Evolutionary conservation across 257 asterid genomes (phyloP).

Genomic region (Salvia hispanica): DNA sequence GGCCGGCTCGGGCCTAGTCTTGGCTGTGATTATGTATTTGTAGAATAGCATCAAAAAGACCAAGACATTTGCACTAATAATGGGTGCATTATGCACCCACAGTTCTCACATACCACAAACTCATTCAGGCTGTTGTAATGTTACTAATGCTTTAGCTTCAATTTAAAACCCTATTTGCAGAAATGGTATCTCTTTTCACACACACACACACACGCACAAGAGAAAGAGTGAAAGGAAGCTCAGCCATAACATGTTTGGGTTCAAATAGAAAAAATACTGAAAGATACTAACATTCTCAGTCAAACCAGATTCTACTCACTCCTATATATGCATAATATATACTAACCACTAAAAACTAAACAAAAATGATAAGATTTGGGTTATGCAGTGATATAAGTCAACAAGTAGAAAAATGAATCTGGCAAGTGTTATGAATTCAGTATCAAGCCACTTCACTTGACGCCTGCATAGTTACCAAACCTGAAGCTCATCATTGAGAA

Average conservation of each 20-base stretch:
- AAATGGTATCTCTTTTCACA: not conserved
- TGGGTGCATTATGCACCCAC: conserved; percentile 29
- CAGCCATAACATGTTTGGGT: not conserved
- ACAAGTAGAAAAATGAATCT: not conserved
- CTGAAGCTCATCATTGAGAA: conserved; percentile 55
- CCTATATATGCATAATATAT: not conserved
- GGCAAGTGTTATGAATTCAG: conserved; percentile 9
- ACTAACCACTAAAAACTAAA: conserved; percentile 3
- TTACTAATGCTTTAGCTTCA: not conserved
- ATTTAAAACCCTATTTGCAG: not conserved
- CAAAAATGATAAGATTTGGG: not conserved
- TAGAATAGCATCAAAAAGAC: conserved; percentile 18
- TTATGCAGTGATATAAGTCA: not conserved
- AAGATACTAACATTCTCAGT: not conserved
- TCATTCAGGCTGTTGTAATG: not conserved
- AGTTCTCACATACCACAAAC: conserved; percentile 13
- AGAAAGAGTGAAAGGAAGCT: not conserved
- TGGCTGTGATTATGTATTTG: conserved; percentile 13
- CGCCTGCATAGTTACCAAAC: conserved; percentile 45
- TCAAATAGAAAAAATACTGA: not conserved
- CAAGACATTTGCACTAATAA: conserved; percentile 13
- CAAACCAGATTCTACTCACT: conserved; percentile 10
- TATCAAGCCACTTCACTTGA: conserved; percentile 28
- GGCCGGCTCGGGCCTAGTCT: not conserved
- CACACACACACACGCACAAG: not conserved